phyloP scores from a whole-genome alignment of 2,329 filamentous ascomycete species.

The Curvularia verruculosa region DNA sequence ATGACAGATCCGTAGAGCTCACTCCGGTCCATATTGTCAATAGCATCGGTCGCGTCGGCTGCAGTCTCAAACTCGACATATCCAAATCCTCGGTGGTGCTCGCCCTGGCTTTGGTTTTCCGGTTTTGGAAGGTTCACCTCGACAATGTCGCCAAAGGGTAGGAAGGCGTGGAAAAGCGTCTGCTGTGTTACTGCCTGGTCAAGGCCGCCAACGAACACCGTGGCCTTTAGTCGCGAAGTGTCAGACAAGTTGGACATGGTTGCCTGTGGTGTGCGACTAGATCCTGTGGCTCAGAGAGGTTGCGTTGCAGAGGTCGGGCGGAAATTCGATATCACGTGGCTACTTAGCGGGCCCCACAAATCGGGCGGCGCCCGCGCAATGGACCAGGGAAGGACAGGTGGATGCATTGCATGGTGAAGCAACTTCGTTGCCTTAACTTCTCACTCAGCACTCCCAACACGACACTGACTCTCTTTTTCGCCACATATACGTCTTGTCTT shows the following conservation, averaged over 20 bases:
- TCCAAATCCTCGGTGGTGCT: conserved; percentile 88
- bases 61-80: conserved; percentile 93
- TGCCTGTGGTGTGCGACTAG: conserved; percentile 7
- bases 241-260: conserved; percentile 71
- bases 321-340: conserved; percentile 37
- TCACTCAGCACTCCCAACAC: conserved; percentile 25
- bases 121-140: conserved; percentile 90
- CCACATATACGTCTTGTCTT: conserved; percentile 23
- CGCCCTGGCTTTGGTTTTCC: conserved; percentile 77
- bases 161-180: conserved; percentile 86
- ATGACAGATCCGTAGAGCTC: conserved; percentile 92
- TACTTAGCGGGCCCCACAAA: conserved; percentile 19
- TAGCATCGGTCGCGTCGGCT: conserved; percentile 88
- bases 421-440: conserved; percentile 33
- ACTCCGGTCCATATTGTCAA: conserved; percentile 98
- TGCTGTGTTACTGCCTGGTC: conserved; percentile 76
- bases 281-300: not conserved
- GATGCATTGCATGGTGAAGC: conserved; percentile 39
- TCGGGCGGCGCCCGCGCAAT: conserved; percentile 22
- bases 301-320: conserved; percentile 11
- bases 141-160: conserved; percentile 94
- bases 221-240: conserved; percentile 82
- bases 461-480: conserved; percentile 25
- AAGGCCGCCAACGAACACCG: conserved; percentile 89
- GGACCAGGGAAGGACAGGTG: conserved; percentile 45